Base-by-base conservation (phyloP, 2,329 filamentous ascomycete species). In the Sporothrix globosa region DNA sequence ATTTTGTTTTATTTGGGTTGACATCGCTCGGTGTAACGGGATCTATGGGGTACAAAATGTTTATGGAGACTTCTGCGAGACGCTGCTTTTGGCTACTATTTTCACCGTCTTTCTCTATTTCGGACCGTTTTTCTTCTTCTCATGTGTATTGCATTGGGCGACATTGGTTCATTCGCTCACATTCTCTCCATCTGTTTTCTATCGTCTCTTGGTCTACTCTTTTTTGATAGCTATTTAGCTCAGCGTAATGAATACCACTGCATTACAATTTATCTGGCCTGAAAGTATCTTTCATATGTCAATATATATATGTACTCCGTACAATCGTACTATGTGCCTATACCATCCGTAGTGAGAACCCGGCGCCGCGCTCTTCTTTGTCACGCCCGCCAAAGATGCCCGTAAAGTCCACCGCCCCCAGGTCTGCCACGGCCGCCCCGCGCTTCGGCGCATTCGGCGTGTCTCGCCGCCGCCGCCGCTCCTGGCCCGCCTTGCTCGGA, bases 401-500 rank as follows among this genome's bases (percentile, higher is more conserved):
- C 69, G 87, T 89, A 76, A 93, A 89, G 79, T 93, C 91, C 13
- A 86, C 82, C 2, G 83, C 81, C 0, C 84, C 83, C 3, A 88
- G 75, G 4, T 84, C 82, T 70, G 87, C 87, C 1, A 87, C 88
- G 71, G 86, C 87, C 67, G 91, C 88, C 0, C 93, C 94, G 44
- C 95, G 84, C 52, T 87, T 87, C 0, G 96, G 96, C 7, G 96
- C 96, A 79, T 93, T 90, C 0, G 96, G 96, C 73, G 90, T 94
- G 72, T 89, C 88, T 72, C 87, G 84, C 50, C 87, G 84, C 73
- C 92, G 84, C 75, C 93, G 84, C 77, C 90, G 91, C 83, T 99
- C 96, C 83, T 96, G 91, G 1, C 93, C 93, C 0, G 96, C 96
- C 80, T 97, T 97, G 76, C 92, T 96, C 0, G 96, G 96, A 78